Base-by-base conservation (phyloP, 2,329 filamentous ascomycete genomes). In the Pseudovirgaria hyperparasitica region DNA sequence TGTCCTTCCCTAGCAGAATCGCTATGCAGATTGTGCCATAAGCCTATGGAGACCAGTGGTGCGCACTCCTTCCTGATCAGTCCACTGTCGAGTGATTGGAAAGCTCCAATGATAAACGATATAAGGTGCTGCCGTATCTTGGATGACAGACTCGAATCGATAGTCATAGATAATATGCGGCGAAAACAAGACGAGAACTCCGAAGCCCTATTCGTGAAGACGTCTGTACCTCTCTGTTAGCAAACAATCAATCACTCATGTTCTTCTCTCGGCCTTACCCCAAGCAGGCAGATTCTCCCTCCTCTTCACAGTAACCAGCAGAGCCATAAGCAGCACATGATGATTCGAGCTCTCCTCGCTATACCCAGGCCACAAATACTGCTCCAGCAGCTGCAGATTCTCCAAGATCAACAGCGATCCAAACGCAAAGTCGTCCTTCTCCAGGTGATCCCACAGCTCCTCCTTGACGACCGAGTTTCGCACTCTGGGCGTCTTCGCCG, bases 31-130 rank as follows among this genome's bases (percentile, higher is more conserved):
- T 93, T 92, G 45, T 96, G 82, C 90, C 90, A 98, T 42, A 90
- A 84, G 1, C 82, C 78, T 42, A 98, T 93, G 9, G 85, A 90
- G 12, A 98, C 87, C 27, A 98, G 62, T 2, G 92, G 84, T 5
- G 87, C 90, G 54, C 90, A 96, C 62, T 98, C 90, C 53, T 94
- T 96, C 36, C 90, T 76, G 26, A 98, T 81, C 30, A 92, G 70
- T 19, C 72, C 70, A 48, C 76, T 86, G 51, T 98, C 92, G 17
- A 98, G 65, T 24, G 85, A 94, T 53, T 96, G 86, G 49, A 94
- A 98, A 19, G 87, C 82, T 39, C 77, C 73, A 26, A 92, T 92
- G 35, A 96, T 67, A 54, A 96, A 96, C 14, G 72, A 79, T 13
- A 98, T 62, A n/a, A 96, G 70, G 27, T 92, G 76, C 6, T 79